Conservation (phyloP, 2,329 filamentous ascomycete genomes). For the Cladosporium sp. region DNA sequence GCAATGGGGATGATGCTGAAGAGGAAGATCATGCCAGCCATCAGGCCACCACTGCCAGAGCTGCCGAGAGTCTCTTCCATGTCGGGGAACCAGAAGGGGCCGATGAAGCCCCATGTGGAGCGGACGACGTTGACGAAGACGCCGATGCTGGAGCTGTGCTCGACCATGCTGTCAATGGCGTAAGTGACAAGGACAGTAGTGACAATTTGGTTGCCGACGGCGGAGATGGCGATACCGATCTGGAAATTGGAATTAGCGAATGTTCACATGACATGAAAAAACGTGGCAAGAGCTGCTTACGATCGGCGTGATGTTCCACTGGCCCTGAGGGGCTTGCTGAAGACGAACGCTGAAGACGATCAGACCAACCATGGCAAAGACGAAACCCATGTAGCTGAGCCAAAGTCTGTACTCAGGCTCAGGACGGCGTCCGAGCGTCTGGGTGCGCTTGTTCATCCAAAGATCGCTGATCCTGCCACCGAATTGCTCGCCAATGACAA, state of each 20-base stretch:
- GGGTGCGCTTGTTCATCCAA: conserved; percentile 51
- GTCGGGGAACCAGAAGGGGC: conserved; percentile 44
- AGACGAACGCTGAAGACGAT: conserved; percentile 57
- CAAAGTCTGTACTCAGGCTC: conserved; percentile 58
- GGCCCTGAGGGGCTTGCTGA: conserved; percentile 42
- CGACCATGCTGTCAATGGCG: conserved; percentile 58
- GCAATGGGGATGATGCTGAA: conserved; percentile 30
- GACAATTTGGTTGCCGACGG: conserved; percentile 60
- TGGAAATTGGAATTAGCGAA: conserved; percentile 13
- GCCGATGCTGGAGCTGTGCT: conserved; percentile 56
- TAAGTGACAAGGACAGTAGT: conserved; percentile 63
- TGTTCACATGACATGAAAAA: conserved; percentile 19
- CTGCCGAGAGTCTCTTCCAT: conserved; percentile 42
- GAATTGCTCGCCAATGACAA: conserved; percentile 59
- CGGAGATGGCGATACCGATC: conserved; percentile 47
- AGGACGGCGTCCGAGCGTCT: conserved; percentile 36
- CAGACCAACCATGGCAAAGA: conserved; percentile 53
- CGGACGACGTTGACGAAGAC: conserved; percentile 60
- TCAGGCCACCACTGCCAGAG: conserved; percentile 40
- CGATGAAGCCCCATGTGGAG: conserved; percentile 56
- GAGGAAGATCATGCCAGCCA: conserved; percentile 36
- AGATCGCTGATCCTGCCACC: conserved; percentile 56
- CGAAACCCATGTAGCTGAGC: conserved; percentile 56
- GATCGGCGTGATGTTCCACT: conserved; percentile 59
- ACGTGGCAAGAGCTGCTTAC: conserved; percentile 36